Evolutionary conservation across 805 yeast genomes (phyloP).

Genomic region (Starmerella powellii): DNA sequence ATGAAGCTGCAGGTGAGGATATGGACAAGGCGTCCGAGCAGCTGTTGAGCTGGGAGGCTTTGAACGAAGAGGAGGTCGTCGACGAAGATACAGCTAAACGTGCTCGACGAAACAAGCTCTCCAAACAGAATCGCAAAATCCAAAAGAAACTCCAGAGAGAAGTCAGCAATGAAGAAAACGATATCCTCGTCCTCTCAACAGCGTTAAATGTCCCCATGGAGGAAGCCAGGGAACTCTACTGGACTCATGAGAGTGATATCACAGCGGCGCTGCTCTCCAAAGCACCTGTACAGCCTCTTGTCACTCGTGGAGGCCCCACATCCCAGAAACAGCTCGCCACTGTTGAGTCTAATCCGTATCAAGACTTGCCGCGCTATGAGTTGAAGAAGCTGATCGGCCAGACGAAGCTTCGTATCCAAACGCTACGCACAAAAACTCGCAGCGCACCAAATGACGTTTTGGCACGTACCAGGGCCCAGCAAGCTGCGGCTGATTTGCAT

Average conservation of each 20-base stretch:
- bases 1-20: conserved; percentile 1
- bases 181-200: conserved; percentile 1
- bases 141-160: not conserved
- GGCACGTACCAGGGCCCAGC: not conserved
- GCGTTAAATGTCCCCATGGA: not conserved
- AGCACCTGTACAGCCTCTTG: conserved; percentile 2
- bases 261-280: conserved; percentile 6
- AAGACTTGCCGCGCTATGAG: not conserved
- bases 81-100: not conserved
- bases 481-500: conserved; percentile 1
- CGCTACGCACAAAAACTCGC: not conserved
- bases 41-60: conserved; percentile 9
- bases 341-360: not conserved
- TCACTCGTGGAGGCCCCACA: not conserved
- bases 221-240: conserved; percentile 12
- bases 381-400: not conserved
- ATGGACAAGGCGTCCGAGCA: conserved; percentile 11
- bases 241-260: conserved; percentile 6
- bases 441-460: not conserved
- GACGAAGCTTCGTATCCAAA: not conserved
- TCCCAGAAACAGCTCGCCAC: not conserved
- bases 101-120: not conserved
- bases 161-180: conserved; percentile 3
- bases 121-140: conserved; percentile 3
- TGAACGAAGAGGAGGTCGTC: conserved; percentile 1